Base-by-base conservation (phyloP, 2,329 filamentous ascomycete genomes). In the Botrytis tulipae region DNA sequence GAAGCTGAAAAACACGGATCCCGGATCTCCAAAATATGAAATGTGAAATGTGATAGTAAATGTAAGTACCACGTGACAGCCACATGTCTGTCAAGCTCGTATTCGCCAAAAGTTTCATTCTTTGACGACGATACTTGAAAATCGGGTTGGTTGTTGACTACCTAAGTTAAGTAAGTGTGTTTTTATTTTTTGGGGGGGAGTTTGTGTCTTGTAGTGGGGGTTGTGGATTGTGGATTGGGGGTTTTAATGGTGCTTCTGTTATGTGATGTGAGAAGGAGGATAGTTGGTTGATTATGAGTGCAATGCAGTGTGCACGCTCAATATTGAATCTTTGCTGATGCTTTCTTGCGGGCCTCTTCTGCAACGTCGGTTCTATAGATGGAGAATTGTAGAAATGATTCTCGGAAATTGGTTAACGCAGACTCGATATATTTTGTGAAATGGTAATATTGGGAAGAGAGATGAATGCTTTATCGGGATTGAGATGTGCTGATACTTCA, bases 301-400 rank as follows among this genome's bases (percentile, higher is more conserved):
- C 40, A 4, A 14, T 40, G 40, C 12, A 40, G 2, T 40, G 2
- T 14, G 18, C 42, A 46, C 18, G 7, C 22, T 5, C n/a, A n/a
- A n/a, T n/a, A n/a, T 51, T 51, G 22, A 22, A 48, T 4, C 9
- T 9, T 48, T 25, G 46, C 46, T 4, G 25, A 48, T 4, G 46
- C 46, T 51, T 51, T 51, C 46, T 51, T 14, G 10, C 5, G 0
- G 22, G 12, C 14, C 14, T 0, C 25, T n/a, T 14, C 5, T 16
- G 48, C 12, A 51, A 2, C 6, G 48, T 25, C 4, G 1, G 6
- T 51, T 51, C 25, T 51, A 6, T 6, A 22, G 4, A n/a, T 51
- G 25, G 10, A n/a, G 4, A 0, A 1, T 51, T 8, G 25, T 5
- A 7, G 12, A n/a, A 0, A 14, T 14, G 0, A 1, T n/a, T 29